Evolutionary conservation across 2,329 filamentous ascomycete genomes (phyloP).

Genomic region (Saccharata proteae): DNA sequence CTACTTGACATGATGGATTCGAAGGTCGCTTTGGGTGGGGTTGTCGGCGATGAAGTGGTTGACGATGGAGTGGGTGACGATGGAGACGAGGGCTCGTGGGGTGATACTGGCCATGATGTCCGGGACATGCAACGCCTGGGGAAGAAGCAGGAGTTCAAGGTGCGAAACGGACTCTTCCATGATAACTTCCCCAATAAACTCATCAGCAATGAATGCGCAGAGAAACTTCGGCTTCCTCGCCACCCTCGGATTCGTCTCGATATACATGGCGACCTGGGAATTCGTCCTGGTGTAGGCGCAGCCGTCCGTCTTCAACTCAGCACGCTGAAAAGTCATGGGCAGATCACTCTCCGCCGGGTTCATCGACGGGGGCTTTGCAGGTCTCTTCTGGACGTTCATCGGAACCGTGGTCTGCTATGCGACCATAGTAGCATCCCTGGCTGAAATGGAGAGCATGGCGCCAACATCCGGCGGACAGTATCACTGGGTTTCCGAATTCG

Average conservation of each 20-base stretch:
- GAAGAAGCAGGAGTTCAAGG: slow-evolving; percentile 38
- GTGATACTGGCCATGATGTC: slow-evolving; percentile 8
- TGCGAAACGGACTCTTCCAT: slow-evolving; percentile 8
- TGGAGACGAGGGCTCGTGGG: slow-evolving; percentile 4
- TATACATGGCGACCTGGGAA: slow-evolving; percentile 45
- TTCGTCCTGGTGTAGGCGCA: slow-evolving; percentile 26
- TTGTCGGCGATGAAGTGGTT: too few species aligned
- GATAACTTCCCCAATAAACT: too few species aligned
- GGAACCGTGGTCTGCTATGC: slow-evolving; percentile 8
- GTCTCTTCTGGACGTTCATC: slow-evolving; percentile 11
- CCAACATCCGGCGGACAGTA: slow-evolving; percentile 9
- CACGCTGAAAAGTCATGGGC: not conserved
- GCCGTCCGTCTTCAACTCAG: not conserved
- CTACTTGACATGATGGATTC: too few species aligned
- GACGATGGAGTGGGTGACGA: slow-evolving; percentile 4
- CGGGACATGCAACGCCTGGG: slow-evolving; percentile 38
- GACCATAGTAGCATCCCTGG: slow-evolving; percentile 10
- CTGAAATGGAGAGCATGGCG: slow-evolving; percentile 11
- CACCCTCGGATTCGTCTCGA: slow-evolving; percentile 42
- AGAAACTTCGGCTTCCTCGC: slow-evolving; percentile 39
- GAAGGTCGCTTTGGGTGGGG: too few species aligned
- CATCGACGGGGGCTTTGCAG: slow-evolving; percentile 10
- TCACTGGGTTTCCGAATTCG: slow-evolving; percentile 11
- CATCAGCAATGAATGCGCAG: slow-evolving; percentile 12
- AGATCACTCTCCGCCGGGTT: slow-evolving; percentile 10